Evolutionary conservation across 257 asterid genomes (phyloP), one percentile per base, ranked within the genome.

Genomic region (Forsythia suspensa): DNA sequence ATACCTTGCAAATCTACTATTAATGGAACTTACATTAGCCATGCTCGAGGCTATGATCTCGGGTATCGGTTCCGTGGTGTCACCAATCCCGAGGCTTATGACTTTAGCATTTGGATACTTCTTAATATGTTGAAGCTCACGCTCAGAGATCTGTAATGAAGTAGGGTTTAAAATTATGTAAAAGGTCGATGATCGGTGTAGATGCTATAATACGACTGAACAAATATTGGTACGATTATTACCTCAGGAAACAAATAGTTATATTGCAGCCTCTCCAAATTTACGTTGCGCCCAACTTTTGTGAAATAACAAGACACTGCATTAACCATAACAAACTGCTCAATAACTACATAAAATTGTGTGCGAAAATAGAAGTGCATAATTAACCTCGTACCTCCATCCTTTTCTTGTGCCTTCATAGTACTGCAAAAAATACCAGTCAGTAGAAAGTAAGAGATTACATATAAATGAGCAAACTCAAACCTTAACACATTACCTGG

Each of bases 81-180:
- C 94, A 59, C 98, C 98, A 80, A 94, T 88, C 38, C 98, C 98
- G 39, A 94, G 97, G 84, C 96, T 92, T 81, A 92, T 91, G 21
- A 92, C 85, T 74, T 94, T 89, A 70, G 97, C 97, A 80, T 90
- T 75, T 71, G 97, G 97, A 74, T 90, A 82, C 81, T 86, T 87
- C 74, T 79, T 83, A 70, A 80, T 70, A 80, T 94, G 98, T 72
- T 87, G 76, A 38, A 85, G 76, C 86, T 91, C 88, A 13, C 92
- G 84, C 12, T 71, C 86, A 67, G 87, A 73, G 61, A 94, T 94
- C 98, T 94, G 86, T 73, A 6, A 40, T 44, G 61, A n/a, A n/a
- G 65, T 68, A 36, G 69, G 5, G 4, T 29, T 37, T 36, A 11
- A 1, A 82, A 29, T 41, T 29, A 29, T 29, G 34, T 29, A 29